Base-by-base conservation (phyloP, 768 basidiomycete genomes). In the Boletus pseudopeckii region DNA sequence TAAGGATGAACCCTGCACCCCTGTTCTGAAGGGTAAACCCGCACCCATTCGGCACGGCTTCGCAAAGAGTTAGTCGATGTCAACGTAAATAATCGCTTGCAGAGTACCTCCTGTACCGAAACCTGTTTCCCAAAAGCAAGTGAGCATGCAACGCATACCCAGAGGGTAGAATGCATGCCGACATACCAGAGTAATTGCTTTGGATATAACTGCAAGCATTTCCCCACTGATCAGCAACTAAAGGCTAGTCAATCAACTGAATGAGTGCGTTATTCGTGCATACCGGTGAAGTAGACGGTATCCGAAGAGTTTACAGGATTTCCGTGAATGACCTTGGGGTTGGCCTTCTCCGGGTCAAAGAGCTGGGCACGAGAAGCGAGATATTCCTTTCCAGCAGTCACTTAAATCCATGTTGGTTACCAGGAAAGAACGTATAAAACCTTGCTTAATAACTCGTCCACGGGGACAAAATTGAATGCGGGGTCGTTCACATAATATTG, bases 1-100 rank as follows among this genome's bases (percentile, higher is more conserved):
- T 77, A 22, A 98, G 75, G 7, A 83, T 76, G 69, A 99, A 99
- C 6, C 89, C 87, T 11, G 84, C 77, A 2, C 97, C 97, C 52
- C 97, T 81, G 70, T 97, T 97, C 72, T 99, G 97, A 14, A 99
- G 79, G 0, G 94, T 97, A 70, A 99, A 99, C 0, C 97, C 97
- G 62, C 94, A 97, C 0, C 88, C 93, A 61, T 90, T 86, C 0
- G 97, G 97, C 37, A 99, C 77, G 32, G 96, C 96, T 83, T 64
- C 61, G 18, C 22, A 13, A 42, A 53, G 11, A 11, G 15, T 66
- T 28, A 61, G 47, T 41, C 10, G 4, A 46, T 5, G 36, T 42
- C n/a, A 50, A 50, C 13, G 32, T 13, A 18, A 36, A 48, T 18
- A 34, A 5, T 37, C n/a, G 11, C 15, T 40, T 45, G 17, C 40